These are phyloP conservation scores for Fonsecaea pedrosoi DNA, from an alignment of 2,329 filamentous ascomycete genomes.

Conservation along the genomic window DNA sequence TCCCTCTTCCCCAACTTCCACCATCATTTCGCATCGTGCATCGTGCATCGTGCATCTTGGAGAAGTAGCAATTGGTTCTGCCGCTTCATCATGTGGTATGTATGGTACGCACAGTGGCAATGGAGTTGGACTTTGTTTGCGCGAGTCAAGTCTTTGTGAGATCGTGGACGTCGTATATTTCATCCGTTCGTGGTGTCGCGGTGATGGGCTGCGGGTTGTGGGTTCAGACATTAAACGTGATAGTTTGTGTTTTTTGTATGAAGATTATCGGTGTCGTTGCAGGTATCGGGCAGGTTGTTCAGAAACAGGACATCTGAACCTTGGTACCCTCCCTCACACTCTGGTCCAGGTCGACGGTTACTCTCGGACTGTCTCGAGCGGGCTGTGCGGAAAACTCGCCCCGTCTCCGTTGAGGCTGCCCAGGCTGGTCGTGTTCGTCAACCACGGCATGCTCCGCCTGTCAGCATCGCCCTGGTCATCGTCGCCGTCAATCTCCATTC, in stretches of 20 bases:
- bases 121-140: too few species aligned
- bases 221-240: too few species aligned
- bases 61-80: too few species aligned
- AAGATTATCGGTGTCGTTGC: background rate
- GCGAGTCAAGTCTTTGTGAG: too few species aligned
- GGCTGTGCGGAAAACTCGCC: slow-evolving; percentile 25
- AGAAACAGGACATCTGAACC: background rate
- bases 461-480: background rate
- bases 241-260: background rate
- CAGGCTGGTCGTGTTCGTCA: slow-evolving; percentile 14
- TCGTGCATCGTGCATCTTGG: too few species aligned
- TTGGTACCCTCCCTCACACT: background rate
- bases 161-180: too few species aligned
- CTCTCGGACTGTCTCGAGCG: slow-evolving; percentile 30
- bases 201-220: too few species aligned
- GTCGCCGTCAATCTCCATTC: slow-evolving; percentile 19
- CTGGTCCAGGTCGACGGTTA: background rate
- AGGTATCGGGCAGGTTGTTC: background rate
- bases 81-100: too few species aligned
- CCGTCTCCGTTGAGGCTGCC: slow-evolving; percentile 17
- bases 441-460: slow-evolving; percentile 24
- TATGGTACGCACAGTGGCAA: too few species aligned
- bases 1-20: too few species aligned
- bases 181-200: too few species aligned
- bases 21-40: too few species aligned